These are phyloP conservation scores for Elongisporangium prolatum DNA, from an alignment of 352 stramenopile species.

Conservation along the genomic window DNA sequence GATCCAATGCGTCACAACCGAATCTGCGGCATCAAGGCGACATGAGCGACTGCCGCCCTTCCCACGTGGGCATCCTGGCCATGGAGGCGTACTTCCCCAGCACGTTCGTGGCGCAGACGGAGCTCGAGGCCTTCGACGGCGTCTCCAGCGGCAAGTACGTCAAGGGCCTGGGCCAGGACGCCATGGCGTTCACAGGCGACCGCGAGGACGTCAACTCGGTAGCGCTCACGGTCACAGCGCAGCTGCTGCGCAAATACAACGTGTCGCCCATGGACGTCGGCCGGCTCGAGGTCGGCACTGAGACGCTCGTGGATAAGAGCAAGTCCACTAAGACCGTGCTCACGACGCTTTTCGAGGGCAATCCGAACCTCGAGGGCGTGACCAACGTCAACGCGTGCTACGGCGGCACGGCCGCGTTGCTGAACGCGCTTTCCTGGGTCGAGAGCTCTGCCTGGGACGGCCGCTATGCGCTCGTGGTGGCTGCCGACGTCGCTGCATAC, in stretches of 20 bases:
- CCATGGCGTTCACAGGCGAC: slow-evolving; percentile 65
- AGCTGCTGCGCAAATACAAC: slow-evolving; percentile 49
- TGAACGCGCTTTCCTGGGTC: slow-evolving; percentile 97
- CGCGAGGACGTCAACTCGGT: slow-evolving; percentile 73
- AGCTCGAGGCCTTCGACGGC: slow-evolving; percentile 92
- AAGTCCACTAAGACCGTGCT: slow-evolving; percentile 84
- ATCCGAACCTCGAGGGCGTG: slow-evolving; percentile 76
- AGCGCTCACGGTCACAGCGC: slow-evolving; percentile 50
- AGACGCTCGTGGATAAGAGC: slow-evolving; percentile 92
- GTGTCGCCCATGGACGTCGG: slow-evolving; percentile 77
- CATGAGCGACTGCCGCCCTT: slow-evolving; percentile 17
- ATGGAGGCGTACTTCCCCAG: slow-evolving; percentile 96
- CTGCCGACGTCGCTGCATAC: slow-evolving; percentile 97
- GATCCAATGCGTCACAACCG: not conserved
- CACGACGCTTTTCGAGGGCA: slow-evolving; percentile 67
- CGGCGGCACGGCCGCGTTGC: slow-evolving; percentile 93
- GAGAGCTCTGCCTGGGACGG: slow-evolving; percentile 92
- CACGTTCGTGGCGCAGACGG: slow-evolving; percentile 91
- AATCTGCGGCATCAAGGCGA: not conserved
- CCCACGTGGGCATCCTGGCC: slow-evolving; percentile 94
- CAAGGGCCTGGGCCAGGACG: slow-evolving; percentile 52
- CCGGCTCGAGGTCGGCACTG: slow-evolving; percentile 95
- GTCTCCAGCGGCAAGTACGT: slow-evolving; percentile 69
- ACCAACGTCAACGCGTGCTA: slow-evolving; percentile 98
- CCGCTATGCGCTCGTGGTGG: slow-evolving; percentile 95